Evolutionary conservation across 108 stramenopile genomes (phyloP), one percentile per base, ranked within the genome.

Genomic region (Nannochloropsis granulata): DNA sequence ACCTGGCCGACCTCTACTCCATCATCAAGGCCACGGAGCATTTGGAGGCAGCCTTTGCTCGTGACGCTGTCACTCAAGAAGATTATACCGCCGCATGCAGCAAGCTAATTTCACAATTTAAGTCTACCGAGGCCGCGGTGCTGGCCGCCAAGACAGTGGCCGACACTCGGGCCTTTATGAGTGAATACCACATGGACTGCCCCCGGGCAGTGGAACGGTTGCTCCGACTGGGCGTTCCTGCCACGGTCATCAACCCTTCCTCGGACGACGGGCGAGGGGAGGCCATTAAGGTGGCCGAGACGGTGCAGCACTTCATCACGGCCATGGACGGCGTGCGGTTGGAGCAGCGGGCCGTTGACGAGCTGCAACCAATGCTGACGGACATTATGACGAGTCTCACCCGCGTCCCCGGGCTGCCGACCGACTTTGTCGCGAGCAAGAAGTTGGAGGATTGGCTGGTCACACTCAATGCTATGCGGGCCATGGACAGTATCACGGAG

Each of bases 251-350:
- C 80, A 84, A 86, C 23, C 82, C 87, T 25, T 25, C 86, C 23
- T 91, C 79, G 23, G 92, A 92, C 84, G 92, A 89, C 43, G 79
- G 82, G 79, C 84, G 87, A 43, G 89, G 91, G 21, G 92, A 93
- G 19, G 94, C 93, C 1, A 93, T 94, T 12, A 92, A 93, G 45
- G 94, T 95, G 13, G 95, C 94, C 0, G 94, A 95, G 84, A 93
- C 95, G 44, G 95, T 94, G 42, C 94, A 96, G 90, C 90, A 93
- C 85, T 98, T 99, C 88, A 99, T 99, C 89, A 99, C 97, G 12
- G 90, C 94, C 45, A 99, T 99, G 97, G 98, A 99, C 86, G 95
- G 94, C n/a, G 92, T 99, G 78, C 94, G 95, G 82, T 87, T 99
- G 45, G 92, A 95, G 82, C 94, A 94, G 84, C 92, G 95, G 45